Base-by-base conservation (phyloP, 805 yeast species). In the Metschnikowia rubicola region DNA sequence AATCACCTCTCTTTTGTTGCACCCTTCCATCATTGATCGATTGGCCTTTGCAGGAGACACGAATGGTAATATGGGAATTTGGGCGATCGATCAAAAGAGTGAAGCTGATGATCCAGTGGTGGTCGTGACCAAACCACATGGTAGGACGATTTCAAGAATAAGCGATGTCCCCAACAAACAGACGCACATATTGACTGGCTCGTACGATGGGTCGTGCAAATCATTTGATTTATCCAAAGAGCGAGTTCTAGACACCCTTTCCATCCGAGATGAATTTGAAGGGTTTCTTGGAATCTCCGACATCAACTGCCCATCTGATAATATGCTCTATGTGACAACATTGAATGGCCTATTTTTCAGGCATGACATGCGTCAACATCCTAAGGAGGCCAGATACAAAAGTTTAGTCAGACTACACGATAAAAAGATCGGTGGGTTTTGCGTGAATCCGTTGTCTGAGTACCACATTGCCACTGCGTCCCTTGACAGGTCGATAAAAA, bases 361-460 rank as follows among this genome's bases (percentile, higher is more conserved):
- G n/a, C 75, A 84, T 50, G 98, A 92, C 62, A 44, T 81, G 10
- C 71, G 99, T 52, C 65, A 72, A 13, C 57, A 58, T 30, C 73
- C 74, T 41, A 71, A 69, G 34, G 29, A 51, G 1, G 28, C 48
- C 1, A 49, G 56, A 7, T 49, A 47, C 15, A 49, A 58, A 5
- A 56, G 65, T 5, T 66, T 83, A n/a, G 69, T 75, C 37, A 73
- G 95, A 53, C 64, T 91, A 12, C 88, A 91, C 47, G 95, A 88
- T 59, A 91, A 92, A 61, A 94, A 94, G 62, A 91, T 94, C 46
- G 98, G 98, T 0, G 89, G 95, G 1, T 88, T 94, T 64, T 61
- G 84, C 1, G 77, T 88, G 13, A 89, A 89, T 57, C 98, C 98
- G 1, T 63, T 69, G 13, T 71, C 75, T 31, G 67, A 77, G 1